Conservation (phyloP, 495 filamentous ascomycete genomes). For the Penicillium desertorum region DNA sequence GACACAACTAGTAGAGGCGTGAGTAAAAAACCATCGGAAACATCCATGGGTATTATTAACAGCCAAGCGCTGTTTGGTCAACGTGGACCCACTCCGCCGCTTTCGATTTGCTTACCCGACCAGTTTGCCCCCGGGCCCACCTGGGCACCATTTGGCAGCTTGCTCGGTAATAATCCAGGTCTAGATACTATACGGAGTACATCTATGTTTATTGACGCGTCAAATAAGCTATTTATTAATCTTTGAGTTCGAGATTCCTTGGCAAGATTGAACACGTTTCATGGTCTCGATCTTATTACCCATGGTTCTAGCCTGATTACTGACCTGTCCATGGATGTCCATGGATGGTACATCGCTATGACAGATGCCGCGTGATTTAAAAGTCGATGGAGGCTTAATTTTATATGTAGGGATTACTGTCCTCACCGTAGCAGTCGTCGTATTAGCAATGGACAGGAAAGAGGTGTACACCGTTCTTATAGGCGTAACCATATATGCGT, state of each 20-base stretch:
- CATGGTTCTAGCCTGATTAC: background rate
- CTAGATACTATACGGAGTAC: background rate
- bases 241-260: background rate
- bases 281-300: background rate
- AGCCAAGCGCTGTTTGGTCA: slow-evolving; percentile 30
- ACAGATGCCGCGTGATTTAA: background rate
- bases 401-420: background rate
- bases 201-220: background rate
- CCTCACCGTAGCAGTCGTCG: background rate
- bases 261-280: background rate
- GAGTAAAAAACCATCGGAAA: slow-evolving; percentile 5
- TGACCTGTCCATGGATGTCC: background rate
- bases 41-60: slow-evolving; percentile 17
- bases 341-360: background rate
- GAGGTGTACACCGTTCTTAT: background rate
- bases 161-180: slow-evolving; percentile 4
- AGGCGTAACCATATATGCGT: background rate
- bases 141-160: background rate
- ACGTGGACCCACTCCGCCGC: slow-evolving; percentile 11
- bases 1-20: slow-evolving; percentile 2
- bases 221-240: background rate
- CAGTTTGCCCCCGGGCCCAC: background rate
- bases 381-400: background rate
- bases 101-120: slow-evolving; percentile 17
- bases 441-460: background rate